Conservation (phyloP, 2,329 filamentous ascomycete genomes). For the Colletotrichum horii region DNA sequence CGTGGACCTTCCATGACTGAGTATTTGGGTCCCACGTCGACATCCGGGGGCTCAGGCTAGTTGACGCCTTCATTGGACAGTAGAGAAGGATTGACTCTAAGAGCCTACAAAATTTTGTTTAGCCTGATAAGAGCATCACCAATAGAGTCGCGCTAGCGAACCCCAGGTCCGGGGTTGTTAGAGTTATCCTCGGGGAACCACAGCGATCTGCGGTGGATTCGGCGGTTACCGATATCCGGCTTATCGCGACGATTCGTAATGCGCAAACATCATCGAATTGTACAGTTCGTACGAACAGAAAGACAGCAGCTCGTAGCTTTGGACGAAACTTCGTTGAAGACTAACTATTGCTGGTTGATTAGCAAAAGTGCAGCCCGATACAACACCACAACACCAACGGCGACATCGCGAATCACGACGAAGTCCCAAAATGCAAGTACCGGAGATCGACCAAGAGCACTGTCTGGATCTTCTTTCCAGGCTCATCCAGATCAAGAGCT, state of each 20-base stretch:
- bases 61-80: neutral
- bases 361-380: neutral
- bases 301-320: neutral
- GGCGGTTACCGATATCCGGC: neutral
- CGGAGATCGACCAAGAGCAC: slow-evolving; percentile 27
- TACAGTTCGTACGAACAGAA: neutral
- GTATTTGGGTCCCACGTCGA: neutral
- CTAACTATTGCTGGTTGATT: neutral
- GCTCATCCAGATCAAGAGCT: slow-evolving; percentile 32
- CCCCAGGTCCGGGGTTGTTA: neutral
- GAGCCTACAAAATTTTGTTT: neutral
- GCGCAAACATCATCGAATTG: neutral
- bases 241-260: neutral
- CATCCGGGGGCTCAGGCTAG: neutral
- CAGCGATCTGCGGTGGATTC: neutral
- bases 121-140: neutral
- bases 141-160: neutral
- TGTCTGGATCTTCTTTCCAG: slow-evolving; percentile 27
- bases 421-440: slow-evolving; percentile 4
- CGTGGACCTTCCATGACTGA: neutral
- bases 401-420: neutral
- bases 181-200: neutral
- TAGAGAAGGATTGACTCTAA: neutral
- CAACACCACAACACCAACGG: neutral
- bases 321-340: neutral